Conservation (phyloP, 108 stramenopile genomes). For the Nitzschia inconspicua region DNA sequence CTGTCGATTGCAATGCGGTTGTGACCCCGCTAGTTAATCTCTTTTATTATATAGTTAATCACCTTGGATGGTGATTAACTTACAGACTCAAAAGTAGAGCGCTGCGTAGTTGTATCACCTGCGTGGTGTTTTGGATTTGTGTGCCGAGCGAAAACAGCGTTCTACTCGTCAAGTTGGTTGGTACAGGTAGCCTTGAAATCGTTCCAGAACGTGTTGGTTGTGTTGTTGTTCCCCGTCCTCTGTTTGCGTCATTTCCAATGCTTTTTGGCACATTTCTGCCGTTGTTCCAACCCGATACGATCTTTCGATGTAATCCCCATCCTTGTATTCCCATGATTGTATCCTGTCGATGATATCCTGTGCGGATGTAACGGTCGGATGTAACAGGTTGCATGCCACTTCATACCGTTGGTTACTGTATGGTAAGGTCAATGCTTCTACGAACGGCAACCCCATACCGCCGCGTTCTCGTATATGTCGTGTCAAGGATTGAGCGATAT, state of each 20-base stretch:
- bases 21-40: no score
- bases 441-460: constrained; percentile 54
- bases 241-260: constrained; percentile 8
- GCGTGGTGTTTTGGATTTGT: no score
- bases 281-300: constrained; percentile 66
- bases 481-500: constrained; percentile 57
- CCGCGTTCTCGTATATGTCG: constrained; percentile 58
- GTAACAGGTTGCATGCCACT: constrained; percentile 78
- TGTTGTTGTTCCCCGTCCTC: constrained; percentile 4
- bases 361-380: constrained; percentile 40
- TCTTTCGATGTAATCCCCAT: constrained; percentile 34
- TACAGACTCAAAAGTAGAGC: no score
- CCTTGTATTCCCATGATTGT: constrained; percentile 34
- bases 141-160: no score
- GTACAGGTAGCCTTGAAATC: no score
- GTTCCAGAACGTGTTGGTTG: not conserved
- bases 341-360: constrained; percentile 31
- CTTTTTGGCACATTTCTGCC: constrained; percentile 43
- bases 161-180: no score
- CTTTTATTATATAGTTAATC: no score
- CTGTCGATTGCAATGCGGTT: no score
- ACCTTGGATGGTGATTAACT: no score
- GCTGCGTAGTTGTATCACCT: no score
- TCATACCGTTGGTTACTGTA: constrained; percentile 55
- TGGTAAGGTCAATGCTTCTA: constrained; percentile 80